phyloP scores from a whole-genome alignment of 441 rosid species.

The Pelargonium fulgidum region DNA sequence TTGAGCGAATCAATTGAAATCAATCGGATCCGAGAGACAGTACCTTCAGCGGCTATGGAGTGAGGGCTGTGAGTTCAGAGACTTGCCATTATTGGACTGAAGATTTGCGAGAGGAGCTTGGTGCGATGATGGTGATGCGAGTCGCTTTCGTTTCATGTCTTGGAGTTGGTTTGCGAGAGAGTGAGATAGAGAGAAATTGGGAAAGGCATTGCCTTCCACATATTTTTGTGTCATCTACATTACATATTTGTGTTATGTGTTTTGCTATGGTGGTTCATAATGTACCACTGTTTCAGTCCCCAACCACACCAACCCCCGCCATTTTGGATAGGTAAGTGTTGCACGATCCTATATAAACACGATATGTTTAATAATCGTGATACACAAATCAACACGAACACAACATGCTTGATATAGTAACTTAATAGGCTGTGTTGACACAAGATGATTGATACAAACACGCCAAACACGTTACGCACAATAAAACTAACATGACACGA shows the following conservation, averaged over 20 bases:
- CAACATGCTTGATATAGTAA: no score
- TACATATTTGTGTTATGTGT: neutral
- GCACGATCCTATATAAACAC: no score
- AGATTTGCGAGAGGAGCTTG: neutral
- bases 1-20: neutral
- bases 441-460: no score
- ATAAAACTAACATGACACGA: no score
- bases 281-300: neutral
- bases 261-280: neutral
- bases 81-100: neutral
- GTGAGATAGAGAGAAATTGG: neutral
- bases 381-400: no score
- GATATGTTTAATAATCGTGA: no score
- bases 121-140: neutral
- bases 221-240: constrained; percentile 2
- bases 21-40: neutral
- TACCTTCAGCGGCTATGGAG: neutral
- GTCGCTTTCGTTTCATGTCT: neutral
- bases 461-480: no score
- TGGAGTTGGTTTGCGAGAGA: neutral
- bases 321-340: no score
- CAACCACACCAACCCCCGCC: no score
- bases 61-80: neutral
- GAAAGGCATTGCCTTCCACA: neutral
- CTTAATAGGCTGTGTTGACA: no score